Evolutionary conservation across 2,329 filamentous ascomycete genomes (phyloP), one percentile per base, ranked within the genome.

Genomic region (Penicillium sp.): DNA sequence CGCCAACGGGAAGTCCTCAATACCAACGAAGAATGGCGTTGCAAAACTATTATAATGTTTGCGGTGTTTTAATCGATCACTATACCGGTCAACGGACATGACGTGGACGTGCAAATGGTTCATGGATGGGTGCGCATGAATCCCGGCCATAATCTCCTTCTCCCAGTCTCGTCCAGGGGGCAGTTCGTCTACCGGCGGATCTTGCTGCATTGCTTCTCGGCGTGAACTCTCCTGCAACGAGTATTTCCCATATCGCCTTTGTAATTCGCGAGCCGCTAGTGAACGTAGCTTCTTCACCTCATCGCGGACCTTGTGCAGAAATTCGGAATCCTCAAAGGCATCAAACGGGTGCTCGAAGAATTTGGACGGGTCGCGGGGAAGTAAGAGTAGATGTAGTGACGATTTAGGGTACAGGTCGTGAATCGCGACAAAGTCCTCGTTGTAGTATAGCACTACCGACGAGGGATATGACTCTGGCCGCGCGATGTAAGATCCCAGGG

Each of bases 21-120:
- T 66, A 16, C 81, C 79, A 12, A 97, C 83, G 21, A 99, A 83
- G 70, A 97, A 99, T 3, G 83, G 82, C 52, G 92, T 95, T 30
- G 83, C 85, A 74, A 97, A 97, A 61, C 89, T 94, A 68, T 94
- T 90, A 74, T 97, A 97, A 74, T 97, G 94, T 70, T 91, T 93
- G 61, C 85, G 81, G 68, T 93, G 86, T 74, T 87, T 90, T 72
- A 97, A 63, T 47, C 80, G 81, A 11, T 83, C 80, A 38, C 87
- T 91, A 64, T 84, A 80, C 79, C 90, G 87, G 69, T 99, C 94
- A 18, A 84, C 79, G 40, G 89, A 90, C 57, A 97, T 74, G 28
- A 97, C 84, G 71, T 99, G 94, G 3, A 97, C 80, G 73, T 99
- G 94, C 55, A 97, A 70, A 70, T 97, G 91, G 61, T 83, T 87